Evolutionary conservation across 2,329 filamentous ascomycete genomes (phyloP).

Genomic region (Aspergillus quadrilineatus): DNA sequence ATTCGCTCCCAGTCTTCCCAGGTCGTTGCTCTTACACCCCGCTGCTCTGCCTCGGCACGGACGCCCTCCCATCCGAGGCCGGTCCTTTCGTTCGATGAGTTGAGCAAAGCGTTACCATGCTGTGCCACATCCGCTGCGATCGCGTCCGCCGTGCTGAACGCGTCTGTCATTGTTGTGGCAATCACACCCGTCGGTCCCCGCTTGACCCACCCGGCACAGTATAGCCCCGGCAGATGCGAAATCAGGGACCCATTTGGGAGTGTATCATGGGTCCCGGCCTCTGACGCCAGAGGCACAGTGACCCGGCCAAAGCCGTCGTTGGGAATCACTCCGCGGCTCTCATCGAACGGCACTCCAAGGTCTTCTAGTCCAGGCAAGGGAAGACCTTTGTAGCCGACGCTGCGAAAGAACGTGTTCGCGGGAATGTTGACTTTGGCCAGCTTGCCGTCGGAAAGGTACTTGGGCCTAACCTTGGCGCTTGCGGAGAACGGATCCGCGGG

Average conservation of each 20-base stretch:
- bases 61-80: slow-evolving; percentile 75
- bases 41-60: slow-evolving; percentile 56
- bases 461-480: slow-evolving; percentile 45
- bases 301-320: slow-evolving; percentile 82
- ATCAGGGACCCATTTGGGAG: slow-evolving; percentile 42
- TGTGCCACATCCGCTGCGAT: slow-evolving; percentile 73
- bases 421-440: slow-evolving; percentile 52
- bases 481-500: slow-evolving; percentile 55
- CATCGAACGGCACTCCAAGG: slow-evolving; percentile 76
- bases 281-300: slow-evolving; percentile 37
- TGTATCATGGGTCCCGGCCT: slow-evolving; percentile 21
- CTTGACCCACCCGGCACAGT: slow-evolving; percentile 97
- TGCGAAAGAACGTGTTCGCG: slow-evolving; percentile 77
- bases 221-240: slow-evolving; percentile 67
- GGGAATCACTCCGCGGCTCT: slow-evolving; percentile 69
- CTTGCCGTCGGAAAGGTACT: slow-evolving; percentile 52
- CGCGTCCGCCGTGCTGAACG: slow-evolving; percentile 82
- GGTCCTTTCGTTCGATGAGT: slow-evolving; percentile 40
- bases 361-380: slow-evolving; percentile 71
- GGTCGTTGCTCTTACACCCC: slow-evolving; percentile 62
- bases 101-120: slow-evolving; percentile 45
- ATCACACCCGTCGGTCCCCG: slow-evolving; percentile 93
- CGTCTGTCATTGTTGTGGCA: slow-evolving; percentile 92
- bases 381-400: slow-evolving; percentile 89
- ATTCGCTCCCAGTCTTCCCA: slow-evolving; percentile 89